Percentiles rank a stretch among this genome's conserved stretches.
These are phyloP conservation scores for Nemania abortiva DNA, from an alignment of 2,329 filamentous ascomycete species.

Conservation along the genomic window DNA sequence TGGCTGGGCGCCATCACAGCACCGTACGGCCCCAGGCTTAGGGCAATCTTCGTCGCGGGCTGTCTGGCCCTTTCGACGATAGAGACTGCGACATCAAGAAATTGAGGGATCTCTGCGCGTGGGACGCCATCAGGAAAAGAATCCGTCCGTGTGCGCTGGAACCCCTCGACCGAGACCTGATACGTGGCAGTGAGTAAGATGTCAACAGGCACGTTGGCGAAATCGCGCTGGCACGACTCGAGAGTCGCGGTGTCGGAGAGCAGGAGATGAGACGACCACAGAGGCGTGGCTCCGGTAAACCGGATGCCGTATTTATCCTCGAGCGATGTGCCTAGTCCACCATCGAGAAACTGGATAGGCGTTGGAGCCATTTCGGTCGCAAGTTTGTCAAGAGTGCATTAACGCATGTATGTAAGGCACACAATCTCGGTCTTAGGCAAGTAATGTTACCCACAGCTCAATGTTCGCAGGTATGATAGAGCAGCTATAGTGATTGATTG, in stretches of 20 bases:
- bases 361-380: constrained; percentile 30
- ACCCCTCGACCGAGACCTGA: constrained; percentile 70
- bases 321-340: constrained; percentile 75
- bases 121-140: constrained; percentile 59
- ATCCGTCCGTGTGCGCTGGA: constrained; percentile 61
- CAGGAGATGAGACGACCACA: constrained; percentile 78
- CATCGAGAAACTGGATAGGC: constrained; percentile 69
- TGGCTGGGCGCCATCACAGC: constrained; percentile 74
- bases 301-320: constrained; percentile 66
- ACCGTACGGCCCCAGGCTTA: constrained; percentile 75
- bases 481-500: neutral
- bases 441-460: neutral
- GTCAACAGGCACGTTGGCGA: constrained; percentile 68
- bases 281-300: constrained; percentile 65
- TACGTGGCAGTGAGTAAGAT: constrained; percentile 77
- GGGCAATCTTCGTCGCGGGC: constrained; percentile 59
- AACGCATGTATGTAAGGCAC: neutral
- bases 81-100: constrained; percentile 58
- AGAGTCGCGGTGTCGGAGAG: constrained; percentile 65
- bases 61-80: constrained; percentile 56
- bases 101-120: constrained; percentile 54
- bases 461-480: neutral
- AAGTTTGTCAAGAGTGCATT: neutral
- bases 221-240: constrained; percentile 66
- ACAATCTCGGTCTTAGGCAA: neutral